Percentiles rank a stretch among this genome's conserved stretches.
These are phyloP conservation scores for Exophiala mesophila DNA, from an alignment of 2,329 filamentous ascomycete genomes.

Conservation along the genomic window DNA sequence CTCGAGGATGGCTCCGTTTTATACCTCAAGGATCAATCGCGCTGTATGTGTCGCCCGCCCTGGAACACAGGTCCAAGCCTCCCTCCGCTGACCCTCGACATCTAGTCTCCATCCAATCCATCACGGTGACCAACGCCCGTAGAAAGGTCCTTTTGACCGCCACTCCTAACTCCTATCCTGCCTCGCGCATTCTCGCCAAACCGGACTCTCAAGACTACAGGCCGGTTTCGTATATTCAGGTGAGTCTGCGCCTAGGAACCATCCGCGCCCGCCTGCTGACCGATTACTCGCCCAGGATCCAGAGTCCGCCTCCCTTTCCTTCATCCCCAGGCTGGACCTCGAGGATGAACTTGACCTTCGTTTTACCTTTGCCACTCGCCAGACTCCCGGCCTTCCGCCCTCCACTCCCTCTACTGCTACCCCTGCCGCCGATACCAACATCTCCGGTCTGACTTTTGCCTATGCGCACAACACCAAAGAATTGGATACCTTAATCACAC, in stretches of 20 bases:
- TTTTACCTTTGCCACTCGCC: conserved; percentile 79
- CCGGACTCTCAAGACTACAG: conserved; percentile 68
- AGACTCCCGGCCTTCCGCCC: conserved; percentile 43
- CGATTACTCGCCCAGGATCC: conserved; percentile 59
- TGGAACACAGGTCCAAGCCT: conserved; percentile 2
- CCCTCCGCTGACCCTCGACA: conserved; percentile 19
- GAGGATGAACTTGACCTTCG: conserved; percentile 91
- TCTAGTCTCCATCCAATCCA: conserved; percentile 78
- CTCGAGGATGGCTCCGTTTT: conserved; percentile 75
- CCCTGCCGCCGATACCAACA: conserved; percentile 62
- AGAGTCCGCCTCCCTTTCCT: conserved; percentile 53
- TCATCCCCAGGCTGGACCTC: conserved; percentile 80
- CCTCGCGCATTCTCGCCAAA: conserved; percentile 68
- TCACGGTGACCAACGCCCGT: conserved; percentile 74
- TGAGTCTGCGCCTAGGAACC: conserved; percentile 37
- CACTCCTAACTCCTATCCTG: conserved; percentile 81
- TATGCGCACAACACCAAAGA: conserved; percentile 82
- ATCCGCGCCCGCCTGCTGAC: conserved; percentile 3
- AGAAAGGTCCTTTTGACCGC: conserved; percentile 73
- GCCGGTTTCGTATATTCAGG: conserved; percentile 88
- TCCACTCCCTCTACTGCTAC: conserved; percentile 49
- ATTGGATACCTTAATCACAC: conserved; percentile 86
- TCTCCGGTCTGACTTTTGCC: conserved; percentile 87
- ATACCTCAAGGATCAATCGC: conserved; percentile 84
- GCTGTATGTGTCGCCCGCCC: conserved; percentile 58